phyloP scores from a whole-genome alignment of 768 basidiomycete species.

The Kwoniella dendrophila region DNA sequence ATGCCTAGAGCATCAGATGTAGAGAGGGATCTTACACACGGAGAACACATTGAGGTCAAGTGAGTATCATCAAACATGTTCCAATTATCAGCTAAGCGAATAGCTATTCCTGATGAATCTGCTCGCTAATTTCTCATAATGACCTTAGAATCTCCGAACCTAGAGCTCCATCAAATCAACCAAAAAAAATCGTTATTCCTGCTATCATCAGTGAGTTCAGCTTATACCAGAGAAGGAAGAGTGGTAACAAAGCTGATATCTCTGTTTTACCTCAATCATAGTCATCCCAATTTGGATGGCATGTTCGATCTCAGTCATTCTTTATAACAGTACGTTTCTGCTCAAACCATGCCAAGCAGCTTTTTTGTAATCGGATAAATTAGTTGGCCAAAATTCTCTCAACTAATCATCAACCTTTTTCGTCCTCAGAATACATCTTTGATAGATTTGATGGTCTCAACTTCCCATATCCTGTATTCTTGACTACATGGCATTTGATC shows the following conservation, averaged over 20 bases:
- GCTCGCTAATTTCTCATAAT: too few relatives aligned
- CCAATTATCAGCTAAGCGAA: not conserved
- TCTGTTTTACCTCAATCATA: slow-evolving; percentile 19
- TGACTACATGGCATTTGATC: slow-evolving; percentile 81
- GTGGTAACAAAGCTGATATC: too few relatives aligned
- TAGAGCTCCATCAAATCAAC: slow-evolving; percentile 30
- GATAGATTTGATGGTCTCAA: slow-evolving; percentile 61
- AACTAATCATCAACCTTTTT: too few relatives aligned
- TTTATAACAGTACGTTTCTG: slow-evolving; percentile 78
- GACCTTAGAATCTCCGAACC: slow-evolving; percentile 35
- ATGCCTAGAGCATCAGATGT: slow-evolving; percentile 52
- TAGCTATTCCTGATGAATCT: not conserved
- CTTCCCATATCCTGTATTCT: slow-evolving; percentile 89
- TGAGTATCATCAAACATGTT: slow-evolving; percentile 28
- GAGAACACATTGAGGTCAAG: slow-evolving; percentile 51
- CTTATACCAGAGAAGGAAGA: not conserved
- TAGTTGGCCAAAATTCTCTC: too few relatives aligned
- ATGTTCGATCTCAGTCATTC: slow-evolving; percentile 84
- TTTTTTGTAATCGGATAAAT: too few relatives aligned
- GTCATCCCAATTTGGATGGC: slow-evolving; percentile 85
- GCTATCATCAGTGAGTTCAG: slow-evolving; percentile 48
- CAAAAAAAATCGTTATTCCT: slow-evolving; percentile 54
- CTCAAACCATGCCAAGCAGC: too few relatives aligned
- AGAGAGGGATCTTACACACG: slow-evolving; percentile 38
- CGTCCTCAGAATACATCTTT: slow-evolving; percentile 56